These are phyloP conservation scores for Kodamaea kaohsiungensis DNA, from an alignment of 805 yeast species.

Conservation along the genomic window DNA sequence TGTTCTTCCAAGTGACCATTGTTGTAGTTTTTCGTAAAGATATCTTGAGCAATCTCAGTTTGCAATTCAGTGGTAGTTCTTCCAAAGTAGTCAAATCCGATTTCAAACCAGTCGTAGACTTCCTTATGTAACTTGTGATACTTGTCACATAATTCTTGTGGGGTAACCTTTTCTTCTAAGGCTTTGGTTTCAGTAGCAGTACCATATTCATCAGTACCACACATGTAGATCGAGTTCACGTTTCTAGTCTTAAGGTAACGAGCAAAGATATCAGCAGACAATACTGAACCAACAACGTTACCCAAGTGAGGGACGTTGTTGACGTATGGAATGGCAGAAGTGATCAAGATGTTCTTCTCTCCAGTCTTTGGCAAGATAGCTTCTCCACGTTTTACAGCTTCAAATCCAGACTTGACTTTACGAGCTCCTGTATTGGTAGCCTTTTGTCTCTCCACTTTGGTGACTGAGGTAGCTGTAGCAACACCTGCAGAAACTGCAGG, in stretches of 20 bases:
- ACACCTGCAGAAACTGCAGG: conserved; percentile 48
- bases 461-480: conserved; percentile 45
- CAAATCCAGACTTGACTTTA: conserved; percentile 31
- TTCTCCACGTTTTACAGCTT: conserved; percentile 31
- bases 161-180: conserved; percentile 86
- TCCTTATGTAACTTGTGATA: conserved; percentile 83
- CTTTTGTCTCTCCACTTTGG: conserved; percentile 43
- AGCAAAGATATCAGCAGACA: conserved; percentile 91
- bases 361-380: conserved; percentile 58
- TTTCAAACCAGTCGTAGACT: conserved; percentile 95
- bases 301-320: conserved; percentile 99
- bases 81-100: conserved; percentile 93
- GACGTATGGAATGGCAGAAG: conserved; percentile 97
- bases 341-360: conserved; percentile 81
- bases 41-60: conserved; percentile 94
- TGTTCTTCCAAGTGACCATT: conserved; percentile 85
- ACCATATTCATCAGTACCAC: conserved; percentile 99
- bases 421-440: conserved; percentile 42
- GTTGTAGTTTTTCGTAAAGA: conserved; percentile 72
- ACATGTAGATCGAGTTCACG: conserved; percentile 79
- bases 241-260: conserved; percentile 88
- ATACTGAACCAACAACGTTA: conserved; percentile 91
- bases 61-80: conserved; percentile 92
- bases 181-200: conserved; percentile 99
- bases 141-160: conserved; percentile 87